Evolutionary conservation across 371 early-diverging fungal species (phyloP), one percentile per base, ranked within the genome.

Genomic region (Coemansia sp.): DNA sequence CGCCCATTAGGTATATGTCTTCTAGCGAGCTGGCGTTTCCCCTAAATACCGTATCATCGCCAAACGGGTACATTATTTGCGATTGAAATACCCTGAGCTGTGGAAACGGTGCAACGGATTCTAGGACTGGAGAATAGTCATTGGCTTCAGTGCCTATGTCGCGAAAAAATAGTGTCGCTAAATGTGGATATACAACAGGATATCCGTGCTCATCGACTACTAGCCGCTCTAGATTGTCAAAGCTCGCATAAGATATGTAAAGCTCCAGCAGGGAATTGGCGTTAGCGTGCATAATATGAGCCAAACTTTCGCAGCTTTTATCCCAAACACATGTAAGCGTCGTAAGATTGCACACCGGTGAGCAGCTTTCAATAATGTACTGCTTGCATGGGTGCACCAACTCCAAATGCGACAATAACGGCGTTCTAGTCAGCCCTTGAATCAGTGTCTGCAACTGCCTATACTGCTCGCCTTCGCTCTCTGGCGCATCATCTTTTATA

Each of bases 121-220:
- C 57, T 19, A 36, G 29, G n/a, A 21, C 13, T 9, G 21, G 19
- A 13, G 11, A 13, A 15, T 8, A 32, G 32, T 32, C 9, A 32
- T 32, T 9, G 32, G 32, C 32, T 7, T 8, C 57, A 9, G 57
- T 39, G 7, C 36, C 36, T 9, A 4, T 13, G 11, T 56, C 57
- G 32, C 36, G 15, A 19, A 57, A 12, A 12, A 29, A 9, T 7
- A 57, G 29, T 12, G 36, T 8, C 8, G 36, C 17, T 15, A 57
- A 19, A 17, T 36, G 57, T 17, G 57, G 17, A 19, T 57, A 57
- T 12, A 57, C 11, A 9, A 32, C 57, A 32, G 57, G 57, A 36
- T 57, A 7, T 9, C 57, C 57, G 1, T 36, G 57, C 57, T 36
- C 57, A 17, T 57, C 57, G 7, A 36, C n/a, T 28, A 57, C 57